Percentiles rank a stretch among this genome's conserved stretches.
Evolutionary conservation across 345 rosid genomes (phyloP).

Genomic region (Pugionium dolabratum): DNA sequence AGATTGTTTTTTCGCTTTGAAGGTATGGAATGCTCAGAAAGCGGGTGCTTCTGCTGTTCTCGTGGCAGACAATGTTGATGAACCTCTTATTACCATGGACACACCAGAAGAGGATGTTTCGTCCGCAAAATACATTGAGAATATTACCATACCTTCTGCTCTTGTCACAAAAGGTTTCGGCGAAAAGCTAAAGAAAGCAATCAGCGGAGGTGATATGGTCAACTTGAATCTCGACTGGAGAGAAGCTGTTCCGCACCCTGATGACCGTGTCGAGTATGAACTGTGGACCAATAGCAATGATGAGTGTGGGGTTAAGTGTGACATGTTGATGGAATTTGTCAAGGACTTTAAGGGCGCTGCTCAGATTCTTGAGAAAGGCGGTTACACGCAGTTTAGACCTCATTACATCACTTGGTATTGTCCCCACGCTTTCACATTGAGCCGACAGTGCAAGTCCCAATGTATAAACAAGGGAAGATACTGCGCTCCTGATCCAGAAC

Average conservation of each 20-base stretch:
- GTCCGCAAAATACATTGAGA: conserved; percentile 72
- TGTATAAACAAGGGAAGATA: conserved; percentile 91
- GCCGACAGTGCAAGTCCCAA: conserved; percentile 90
- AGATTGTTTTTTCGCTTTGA: conserved; percentile 96
- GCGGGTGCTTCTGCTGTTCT: conserved; percentile 98
- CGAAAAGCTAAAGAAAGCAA: conserved; percentile 71
- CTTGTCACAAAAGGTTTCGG: conserved; percentile 77
- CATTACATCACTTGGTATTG: conserved; percentile 95
- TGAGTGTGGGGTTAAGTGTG: conserved; percentile 87
- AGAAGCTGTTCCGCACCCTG: conserved; percentile 96
- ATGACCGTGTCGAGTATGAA: conserved; percentile 89
- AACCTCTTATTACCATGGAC: conserved; percentile 91
- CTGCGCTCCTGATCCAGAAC: conserved; percentile 96
- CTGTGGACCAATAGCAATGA: conserved; percentile 94
- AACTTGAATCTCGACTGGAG: conserved; percentile 98
- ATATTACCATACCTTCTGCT: conserved; percentile 95
- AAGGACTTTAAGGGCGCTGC: conserved; percentile 85
- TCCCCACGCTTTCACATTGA: conserved; percentile 79
- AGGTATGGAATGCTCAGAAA: conserved; percentile 96
- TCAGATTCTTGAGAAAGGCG: conserved; percentile 88
- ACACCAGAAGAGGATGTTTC: conserved; percentile 72
- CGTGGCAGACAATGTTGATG: conserved; percentile 83
- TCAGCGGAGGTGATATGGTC: conserved; percentile 74
- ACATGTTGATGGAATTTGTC: conserved; percentile 77
- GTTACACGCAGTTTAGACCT: conserved; percentile 85